Evolutionary conservation across 805 yeast genomes (phyloP).

Genomic region (Candida parachauliodes): DNA sequence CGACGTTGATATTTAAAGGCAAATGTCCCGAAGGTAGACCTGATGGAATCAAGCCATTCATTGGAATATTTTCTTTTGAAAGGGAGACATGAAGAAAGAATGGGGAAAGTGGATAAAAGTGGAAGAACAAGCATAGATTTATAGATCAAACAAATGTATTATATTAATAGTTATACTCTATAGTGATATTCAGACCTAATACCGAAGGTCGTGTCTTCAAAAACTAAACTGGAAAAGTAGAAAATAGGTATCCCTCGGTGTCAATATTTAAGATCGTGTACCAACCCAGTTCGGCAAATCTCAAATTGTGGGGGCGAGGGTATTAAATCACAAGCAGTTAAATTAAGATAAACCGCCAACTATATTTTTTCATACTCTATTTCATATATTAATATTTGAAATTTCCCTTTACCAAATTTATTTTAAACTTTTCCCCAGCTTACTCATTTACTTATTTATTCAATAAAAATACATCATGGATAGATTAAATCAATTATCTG

Average conservation of each 20-base stretch:
- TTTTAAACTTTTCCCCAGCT: neutral
- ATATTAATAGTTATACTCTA: too few relatives aligned
- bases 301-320: neutral
- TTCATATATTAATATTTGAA: neutral
- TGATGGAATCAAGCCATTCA: conserved; percentile 49
- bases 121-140: too few relatives aligned
- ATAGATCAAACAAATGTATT: too few relatives aligned
- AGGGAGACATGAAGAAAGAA: conserved; percentile 18
- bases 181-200: too few relatives aligned
- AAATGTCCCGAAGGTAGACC: conserved; percentile 52
- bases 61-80: conserved; percentile 53
- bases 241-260: conserved; percentile 2
- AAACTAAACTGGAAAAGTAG: neutral
- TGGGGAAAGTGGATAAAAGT: too few relatives aligned
- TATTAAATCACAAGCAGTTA: conserved; percentile 4
- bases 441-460: neutral
- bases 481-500: conserved; percentile 45
- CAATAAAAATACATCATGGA: conserved; percentile 25
- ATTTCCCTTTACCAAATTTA: neutral
- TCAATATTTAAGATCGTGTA: neutral
- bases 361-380: neutral
- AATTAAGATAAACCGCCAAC: neutral
- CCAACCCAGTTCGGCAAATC: neutral
- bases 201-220: neutral
- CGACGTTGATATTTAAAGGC: conserved; percentile 49